Percentiles rank a stretch among this genome's conserved stretches.
phyloP scores from a whole-genome alignment of 2,329 filamentous ascomycete species.

The Sporothrix protearum region DNA sequence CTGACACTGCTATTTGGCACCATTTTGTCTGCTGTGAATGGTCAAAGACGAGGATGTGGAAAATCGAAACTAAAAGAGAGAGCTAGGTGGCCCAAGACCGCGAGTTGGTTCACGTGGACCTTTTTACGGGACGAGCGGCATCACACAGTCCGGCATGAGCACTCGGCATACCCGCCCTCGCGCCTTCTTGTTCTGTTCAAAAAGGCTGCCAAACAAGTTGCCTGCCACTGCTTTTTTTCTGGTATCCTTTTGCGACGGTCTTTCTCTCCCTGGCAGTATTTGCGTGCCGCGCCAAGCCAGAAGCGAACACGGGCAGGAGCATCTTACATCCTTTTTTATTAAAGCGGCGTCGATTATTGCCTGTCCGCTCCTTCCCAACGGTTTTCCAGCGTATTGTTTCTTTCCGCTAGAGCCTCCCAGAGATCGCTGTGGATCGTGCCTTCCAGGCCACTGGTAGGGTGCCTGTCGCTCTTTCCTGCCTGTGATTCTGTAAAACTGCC shows the following conservation, averaged over 20 bases:
- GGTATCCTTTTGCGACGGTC: background rate
- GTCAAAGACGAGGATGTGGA: background rate
- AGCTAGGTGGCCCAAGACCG: background rate
- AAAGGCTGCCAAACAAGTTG: background rate
- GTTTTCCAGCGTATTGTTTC: background rate
- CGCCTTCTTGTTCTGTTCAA: background rate
- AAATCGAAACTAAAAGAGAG: background rate
- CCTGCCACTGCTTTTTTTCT: background rate
- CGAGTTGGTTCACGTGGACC: constrained; percentile 18
- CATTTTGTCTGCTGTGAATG: constrained; percentile 1
- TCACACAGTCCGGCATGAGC: background rate
- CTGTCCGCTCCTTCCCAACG: constrained; percentile 7
- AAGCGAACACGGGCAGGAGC: background rate
- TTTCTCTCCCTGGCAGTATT: background rate
- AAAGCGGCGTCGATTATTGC: background rate
- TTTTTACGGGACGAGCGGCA: constrained; percentile 6
- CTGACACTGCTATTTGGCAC: background rate
- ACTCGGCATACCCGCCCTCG: background rate
- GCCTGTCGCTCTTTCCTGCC: background rate
- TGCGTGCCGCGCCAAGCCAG: constrained; percentile 2
- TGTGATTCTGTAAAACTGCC: background rate
- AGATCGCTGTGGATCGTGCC: background rate
- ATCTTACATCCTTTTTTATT: constrained; percentile 7
- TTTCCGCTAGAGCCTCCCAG: constrained; percentile 3
- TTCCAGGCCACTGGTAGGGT: background rate